A percentile compares a stretch with the other conserved stretches of the same genome.
Conservation (phyloP, 495 filamentous ascomycete species). For the Chaetomium tenue region DNA sequence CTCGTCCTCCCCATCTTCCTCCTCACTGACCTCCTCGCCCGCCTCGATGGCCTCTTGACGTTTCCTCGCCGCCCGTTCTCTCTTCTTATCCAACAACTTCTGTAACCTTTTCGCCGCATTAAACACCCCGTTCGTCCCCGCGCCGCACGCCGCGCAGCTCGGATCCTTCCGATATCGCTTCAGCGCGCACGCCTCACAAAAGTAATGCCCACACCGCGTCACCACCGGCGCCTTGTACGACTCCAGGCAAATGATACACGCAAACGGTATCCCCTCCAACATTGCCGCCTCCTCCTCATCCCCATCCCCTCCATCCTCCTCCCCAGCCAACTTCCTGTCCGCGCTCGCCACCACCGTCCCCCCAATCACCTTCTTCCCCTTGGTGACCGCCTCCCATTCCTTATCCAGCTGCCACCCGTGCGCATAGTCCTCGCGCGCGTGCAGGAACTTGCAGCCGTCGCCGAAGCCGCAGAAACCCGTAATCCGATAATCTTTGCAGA, state of each 20-base stretch:
- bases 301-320: constrained; percentile 45
- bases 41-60: constrained; percentile 68
- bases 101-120: constrained; percentile 82
- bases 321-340: constrained; percentile 41
- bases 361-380: constrained; percentile 65
- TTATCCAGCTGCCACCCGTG: constrained; percentile 93
- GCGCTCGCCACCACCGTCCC: constrained; percentile 65
- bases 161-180: constrained; percentile 75
- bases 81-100: constrained; percentile 80
- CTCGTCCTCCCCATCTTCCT: constrained; percentile 48
- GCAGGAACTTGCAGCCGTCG: constrained; percentile 76
- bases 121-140: constrained; percentile 83
- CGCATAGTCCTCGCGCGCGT: constrained; percentile 83
- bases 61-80: constrained; percentile 62
- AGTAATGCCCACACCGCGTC: constrained; percentile 93
- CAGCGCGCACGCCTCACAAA: constrained; percentile 86
- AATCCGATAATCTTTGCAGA: constrained; percentile 72
- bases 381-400: constrained; percentile 85
- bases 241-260: constrained; percentile 86
- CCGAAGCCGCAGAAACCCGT: constrained; percentile 35
- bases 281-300: constrained; percentile 72
- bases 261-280: constrained; percentile 88
- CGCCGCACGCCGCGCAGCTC: constrained; percentile 79
- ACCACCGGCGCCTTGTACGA: constrained; percentile 79
- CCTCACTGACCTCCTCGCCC: constrained; percentile 66